Base-by-base conservation (phyloP, 371 early-diverging fungal genomes). In the Mucor irregularis region DNA sequence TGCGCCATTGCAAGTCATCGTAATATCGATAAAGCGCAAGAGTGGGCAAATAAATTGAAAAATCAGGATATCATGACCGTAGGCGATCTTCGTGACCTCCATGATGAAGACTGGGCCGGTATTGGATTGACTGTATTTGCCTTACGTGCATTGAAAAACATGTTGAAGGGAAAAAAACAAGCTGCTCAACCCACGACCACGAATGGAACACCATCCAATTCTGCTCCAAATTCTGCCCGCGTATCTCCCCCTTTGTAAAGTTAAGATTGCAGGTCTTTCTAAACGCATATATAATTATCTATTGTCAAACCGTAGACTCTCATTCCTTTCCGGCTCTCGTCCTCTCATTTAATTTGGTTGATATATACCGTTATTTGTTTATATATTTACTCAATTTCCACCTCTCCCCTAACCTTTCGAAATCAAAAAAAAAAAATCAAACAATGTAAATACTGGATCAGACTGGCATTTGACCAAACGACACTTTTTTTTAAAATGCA, bases 91-190 rank as follows among this genome's bases (percentile, higher is more conserved):
- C 78, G 87, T 24, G 88, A 87, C 38, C 61, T 91, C 14, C 83
- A 83, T 34, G 90, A 90, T 49, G 86, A 87, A 49, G 92, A 91
- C 61, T 91, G 92, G 92, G 69, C 74, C 22, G 80, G 76, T 26
- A 75, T 86, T 42, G 88, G 87, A 2, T 69, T 95, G 54, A 93
- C 95, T 3, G 93, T 95, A 4, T 94, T 94, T 82, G 91, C 94
- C 3, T 67, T 82, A 22, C 82, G 96, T 42, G 90, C 92, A 5
- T 75, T 94, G 53, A 91, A 91, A 74, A 91, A 91, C 61, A 83
- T 86, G 63, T 71, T 90, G 11, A 74, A 79, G 53, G 90, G 88
- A n/a, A 83, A 74, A 56, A 56, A 45, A n/a, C 44, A 50, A 16
- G 47, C 40, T 21, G 33, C 29, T 13, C 34, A 26, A 25, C 14